Evolutionary conservation across 352 stramenopile genomes (phyloP), one percentile per base, ranked within the genome.

Genomic region (Pythium aphanidermatum): DNA sequence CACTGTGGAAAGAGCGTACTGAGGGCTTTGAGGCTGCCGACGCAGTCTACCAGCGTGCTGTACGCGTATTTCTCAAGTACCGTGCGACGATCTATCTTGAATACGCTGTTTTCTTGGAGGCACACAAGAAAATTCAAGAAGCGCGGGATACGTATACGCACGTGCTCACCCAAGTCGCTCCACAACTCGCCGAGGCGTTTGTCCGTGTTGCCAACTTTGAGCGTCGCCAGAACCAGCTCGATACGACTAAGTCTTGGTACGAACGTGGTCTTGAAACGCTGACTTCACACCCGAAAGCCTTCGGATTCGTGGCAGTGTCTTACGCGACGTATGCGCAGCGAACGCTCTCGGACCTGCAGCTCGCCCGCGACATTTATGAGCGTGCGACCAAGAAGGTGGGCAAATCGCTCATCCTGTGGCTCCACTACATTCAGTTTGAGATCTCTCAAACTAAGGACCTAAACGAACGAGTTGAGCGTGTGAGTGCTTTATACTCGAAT

Each of bases 381-480:
- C 63, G 58, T 2, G 64, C 70, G 20, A 57, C 74, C 11, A 54
- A 70, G 48, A 71, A 63, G 12, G 59, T 60, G n/a, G 67, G 55
- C 12, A 58, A 35, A 10, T 85, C 73, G 21, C 39, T 83, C 16
- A 33, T 82, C 26, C 53, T 90, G 16, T 90, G 74, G 74, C 50
- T 85, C 14, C 73, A 76, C 40, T 90, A 59, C 39, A 66, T 87
- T 41, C 68, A 86, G 37, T 87, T 87, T 35, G 78, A 90, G 40
- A 63, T 67, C n/a, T 69, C 63, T 36, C 50, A 44, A 19, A 47
- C 31, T 8, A 49, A 65, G 36, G 52, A 70, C 31, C 21, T 79
- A 10, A 66, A 83, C 27, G 30, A 48, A 3, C 55, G 25, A 21
- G 27, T 60, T 5, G 20, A 9, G 20, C 58, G 65, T 11, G 68